Percentiles rank a stretch among this genome's conserved stretches.
Evolutionary conservation across 208 protist genomes (phyloP).

Genomic region (Leishmania amazonensis): DNA sequence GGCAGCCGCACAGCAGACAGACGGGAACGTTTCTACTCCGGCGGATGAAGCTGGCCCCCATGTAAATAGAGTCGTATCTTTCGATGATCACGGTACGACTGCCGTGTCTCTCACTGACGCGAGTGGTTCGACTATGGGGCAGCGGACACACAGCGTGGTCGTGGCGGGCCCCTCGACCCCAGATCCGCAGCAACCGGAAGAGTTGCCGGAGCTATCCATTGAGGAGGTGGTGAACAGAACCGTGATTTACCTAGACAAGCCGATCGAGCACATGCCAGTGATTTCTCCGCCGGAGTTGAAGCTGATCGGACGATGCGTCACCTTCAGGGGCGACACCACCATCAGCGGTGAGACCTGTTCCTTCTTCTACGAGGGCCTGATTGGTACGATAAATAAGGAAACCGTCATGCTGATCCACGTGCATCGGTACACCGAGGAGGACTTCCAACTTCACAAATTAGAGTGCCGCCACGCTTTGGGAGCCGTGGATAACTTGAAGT

Average conservation of each 20-base stretch:
- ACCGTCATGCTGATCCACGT: conserved; percentile 81
- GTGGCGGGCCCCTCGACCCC: background rate
- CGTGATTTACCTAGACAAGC: conserved; percentile 54
- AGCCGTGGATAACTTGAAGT: background rate
- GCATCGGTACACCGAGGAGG: conserved; percentile 67
- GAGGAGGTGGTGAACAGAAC: conserved; percentile 36
- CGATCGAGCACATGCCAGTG: conserved; percentile 62
- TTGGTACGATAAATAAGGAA: conserved; percentile 74
- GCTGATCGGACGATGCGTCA: conserved; percentile 81
- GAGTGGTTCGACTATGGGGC: background rate
- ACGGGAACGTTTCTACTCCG: too few species aligned
- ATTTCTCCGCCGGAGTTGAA: conserved; percentile 70
- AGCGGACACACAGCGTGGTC: background rate
- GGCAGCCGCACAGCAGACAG: background rate
- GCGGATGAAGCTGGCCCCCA: background rate
- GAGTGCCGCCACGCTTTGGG: conserved; percentile 12
- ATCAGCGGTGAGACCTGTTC: conserved; percentile 42
- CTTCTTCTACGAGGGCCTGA: conserved; percentile 75
- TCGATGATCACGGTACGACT: background rate
- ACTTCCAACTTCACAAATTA: conserved; percentile 48
- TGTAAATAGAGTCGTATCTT: background rate
- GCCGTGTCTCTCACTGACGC: background rate
- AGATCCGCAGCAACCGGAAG: background rate
- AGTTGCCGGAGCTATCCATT: conserved; percentile 32
- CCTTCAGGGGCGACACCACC: conserved; percentile 63